Evolutionary conservation across 306 rosid genomes (phyloP).

Genomic region (Pyrus pyrifolia): DNA sequence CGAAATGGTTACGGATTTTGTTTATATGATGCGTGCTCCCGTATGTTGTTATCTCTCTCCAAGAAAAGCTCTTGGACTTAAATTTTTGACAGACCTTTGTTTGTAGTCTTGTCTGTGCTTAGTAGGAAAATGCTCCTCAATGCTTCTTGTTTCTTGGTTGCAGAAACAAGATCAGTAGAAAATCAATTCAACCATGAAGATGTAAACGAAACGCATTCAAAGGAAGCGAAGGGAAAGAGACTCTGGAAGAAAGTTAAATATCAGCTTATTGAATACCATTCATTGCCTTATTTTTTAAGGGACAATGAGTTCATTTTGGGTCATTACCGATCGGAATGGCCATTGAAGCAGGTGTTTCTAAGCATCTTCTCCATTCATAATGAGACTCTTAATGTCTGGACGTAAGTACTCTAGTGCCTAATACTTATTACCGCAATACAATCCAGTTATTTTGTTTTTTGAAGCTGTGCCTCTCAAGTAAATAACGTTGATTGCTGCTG

Average conservation of each 20-base stretch:
- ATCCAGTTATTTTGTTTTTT: neutral
- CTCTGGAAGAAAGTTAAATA: conserved; percentile 33
- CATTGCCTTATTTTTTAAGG: conserved; percentile 43
- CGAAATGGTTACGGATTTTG: neutral
- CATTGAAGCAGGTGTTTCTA: conserved; percentile 48
- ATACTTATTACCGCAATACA: neutral
- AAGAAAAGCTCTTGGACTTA: neutral
- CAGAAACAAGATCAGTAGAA: neutral
- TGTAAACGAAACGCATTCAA: conserved; percentile 4
- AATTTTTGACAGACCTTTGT: neutral
- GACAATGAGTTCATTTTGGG: conserved; percentile 57
- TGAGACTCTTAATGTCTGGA: conserved; percentile 69
- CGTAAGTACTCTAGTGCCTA: conserved; percentile 34
- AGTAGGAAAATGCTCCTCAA: neutral
- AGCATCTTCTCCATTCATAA: conserved; percentile 61
- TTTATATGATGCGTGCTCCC: neutral
- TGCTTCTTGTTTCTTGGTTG: neutral
- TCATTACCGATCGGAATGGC: conserved; percentile 58
- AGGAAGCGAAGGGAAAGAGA: conserved; percentile 28
- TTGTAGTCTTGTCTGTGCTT: neutral
- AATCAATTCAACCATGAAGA: conserved; percentile 20
- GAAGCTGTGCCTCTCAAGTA: neutral
- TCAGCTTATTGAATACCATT: conserved; percentile 49
- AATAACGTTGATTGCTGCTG: neutral
- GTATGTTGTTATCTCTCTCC: neutral